Conservation (phyloP, 106 monocot species). For the Xerophyta viscosa region DNA sequence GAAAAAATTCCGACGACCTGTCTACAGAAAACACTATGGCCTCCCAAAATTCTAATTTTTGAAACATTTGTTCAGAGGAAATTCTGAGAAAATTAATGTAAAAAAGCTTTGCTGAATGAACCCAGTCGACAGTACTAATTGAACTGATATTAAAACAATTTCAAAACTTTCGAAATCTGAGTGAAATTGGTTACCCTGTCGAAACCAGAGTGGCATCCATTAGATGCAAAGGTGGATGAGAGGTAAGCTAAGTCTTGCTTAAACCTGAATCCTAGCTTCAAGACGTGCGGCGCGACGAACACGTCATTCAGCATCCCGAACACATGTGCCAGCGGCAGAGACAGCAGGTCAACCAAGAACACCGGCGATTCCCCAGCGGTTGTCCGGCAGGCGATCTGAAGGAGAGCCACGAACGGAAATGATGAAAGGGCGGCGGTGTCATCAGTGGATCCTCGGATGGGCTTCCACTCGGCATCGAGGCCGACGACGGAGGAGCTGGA, state of each 20-base stretch:
- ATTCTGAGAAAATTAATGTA: no score
- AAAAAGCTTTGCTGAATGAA: no score
- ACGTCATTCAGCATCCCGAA: conserved; percentile 56
- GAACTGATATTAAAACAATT: no score
- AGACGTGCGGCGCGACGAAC: conserved; percentile 44
- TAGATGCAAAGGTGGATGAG: conserved; percentile 61
- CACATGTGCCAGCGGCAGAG: conserved; percentile 31
- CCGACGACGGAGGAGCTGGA: conserved; percentile 44
- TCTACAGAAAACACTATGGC: no score
- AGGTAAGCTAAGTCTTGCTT: conserved; percentile 87
- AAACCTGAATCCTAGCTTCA: conserved; percentile 89
- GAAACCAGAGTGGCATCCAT: conserved; percentile 56
- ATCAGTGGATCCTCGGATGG: conserved; percentile 16
- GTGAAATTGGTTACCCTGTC: conserved; percentile 50
- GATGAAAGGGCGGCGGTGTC: no score
- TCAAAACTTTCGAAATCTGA: no score
- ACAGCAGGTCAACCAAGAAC: conserved; percentile 77
- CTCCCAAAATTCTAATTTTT: no score
- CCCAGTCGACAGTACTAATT: no score
- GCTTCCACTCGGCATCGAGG: conserved; percentile 94
- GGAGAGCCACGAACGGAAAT: no score
- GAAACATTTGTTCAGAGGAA: no score
- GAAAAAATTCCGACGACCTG: no score
- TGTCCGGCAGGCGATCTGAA: conserved; percentile 85
- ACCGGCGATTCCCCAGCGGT: conserved; percentile 16